Base-by-base conservation (phyloP, 192 early-diverging fungal genomes). In the Podila clonocystis region DNA sequence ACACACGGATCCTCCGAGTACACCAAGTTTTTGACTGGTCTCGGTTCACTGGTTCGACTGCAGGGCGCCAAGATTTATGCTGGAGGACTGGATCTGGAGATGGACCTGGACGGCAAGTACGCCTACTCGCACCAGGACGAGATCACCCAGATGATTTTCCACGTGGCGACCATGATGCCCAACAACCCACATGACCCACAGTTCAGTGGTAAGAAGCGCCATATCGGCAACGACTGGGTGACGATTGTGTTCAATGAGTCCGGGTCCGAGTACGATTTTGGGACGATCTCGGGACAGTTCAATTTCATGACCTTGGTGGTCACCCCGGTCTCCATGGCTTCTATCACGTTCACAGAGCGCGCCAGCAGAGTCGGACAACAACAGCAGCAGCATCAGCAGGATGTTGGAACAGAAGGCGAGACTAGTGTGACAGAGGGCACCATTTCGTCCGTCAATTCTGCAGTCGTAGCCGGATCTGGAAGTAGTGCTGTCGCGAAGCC, bases 191-290 rank as follows among this genome's bases (percentile, higher is more conserved):
- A 90, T 58, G 97, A 99, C 82, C 90, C 92, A 58, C 84, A 90
- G 58, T 89, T 95, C 74, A 92, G 89, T 70, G 77, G 79, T 19
- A 99, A 99, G 74, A 99, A 99, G 85, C 86, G 95, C 31, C 96
- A 98, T 75, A 96, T 99, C 71, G 98, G 96, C 50, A 99, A 99
- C 76, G 96, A 99, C 84, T 98, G 91, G 85, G 95, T 99, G 60
- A 91, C 91, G 38, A 93, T 99, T 70, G 91, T 98, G 11, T 99
- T 92, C 72, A 97, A 98, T 75, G 97, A 99, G 75, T 93, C 93
- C 36, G 97, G 94, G 2, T 67, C 67, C 0, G 89, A 92, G 9
- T 96, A 94, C 75, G 89, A 88, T 36, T 96, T 97, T 82, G 93
- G 97, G 66, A 98, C 96, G 6, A 88, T 98, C 34, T 92, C 96